Percentiles rank a stretch among this genome's conserved stretches.
These are phyloP conservation scores for Ambrosiella cleistominuta DNA, from an alignment of 2,329 filamentous ascomycete genomes.

Conservation along the genomic window DNA sequence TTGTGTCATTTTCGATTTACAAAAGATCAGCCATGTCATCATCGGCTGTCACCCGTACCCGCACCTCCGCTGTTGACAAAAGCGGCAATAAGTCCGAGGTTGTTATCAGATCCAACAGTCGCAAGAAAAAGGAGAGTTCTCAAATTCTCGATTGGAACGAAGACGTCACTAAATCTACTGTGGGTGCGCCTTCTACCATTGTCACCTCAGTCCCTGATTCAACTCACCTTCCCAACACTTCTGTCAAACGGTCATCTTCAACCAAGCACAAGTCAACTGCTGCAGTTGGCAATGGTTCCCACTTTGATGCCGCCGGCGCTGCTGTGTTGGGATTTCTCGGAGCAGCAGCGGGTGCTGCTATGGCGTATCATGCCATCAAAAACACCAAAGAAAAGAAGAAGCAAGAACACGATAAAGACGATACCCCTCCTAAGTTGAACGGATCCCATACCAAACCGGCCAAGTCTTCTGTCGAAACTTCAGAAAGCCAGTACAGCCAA, in stretches of 20 bases:
- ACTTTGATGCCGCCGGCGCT: conserved; percentile 7
- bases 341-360: conserved; percentile 13
- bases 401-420: not conserved
- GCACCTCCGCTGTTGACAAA: conserved; percentile 51
- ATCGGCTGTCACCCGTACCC: conserved; percentile 9
- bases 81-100: conserved; percentile 77
- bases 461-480: conserved; percentile 6
- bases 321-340: conserved; percentile 13
- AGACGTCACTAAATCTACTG: conserved; percentile 22
- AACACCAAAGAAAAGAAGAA: conserved; percentile 6
- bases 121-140: conserved; percentile 19
- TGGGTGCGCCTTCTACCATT: conserved; percentile 4
- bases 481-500: not conserved
- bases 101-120: conserved; percentile 34
- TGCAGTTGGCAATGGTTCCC: conserved; percentile 5
- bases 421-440: not conserved
- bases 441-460: not conserved
- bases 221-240: not conserved
- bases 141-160: conserved; percentile 34
- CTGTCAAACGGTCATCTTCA: conserved; percentile 3
- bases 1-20: too few species aligned
- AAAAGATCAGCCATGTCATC: not conserved
- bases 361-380: conserved; percentile 12
- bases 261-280: not conserved
- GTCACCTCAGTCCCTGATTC: not conserved